Evolutionary conservation across 768 basidiomycete species (phyloP), one percentile per base, ranked within the genome.

Genomic region (Xerocomellus chrysenteron): DNA sequence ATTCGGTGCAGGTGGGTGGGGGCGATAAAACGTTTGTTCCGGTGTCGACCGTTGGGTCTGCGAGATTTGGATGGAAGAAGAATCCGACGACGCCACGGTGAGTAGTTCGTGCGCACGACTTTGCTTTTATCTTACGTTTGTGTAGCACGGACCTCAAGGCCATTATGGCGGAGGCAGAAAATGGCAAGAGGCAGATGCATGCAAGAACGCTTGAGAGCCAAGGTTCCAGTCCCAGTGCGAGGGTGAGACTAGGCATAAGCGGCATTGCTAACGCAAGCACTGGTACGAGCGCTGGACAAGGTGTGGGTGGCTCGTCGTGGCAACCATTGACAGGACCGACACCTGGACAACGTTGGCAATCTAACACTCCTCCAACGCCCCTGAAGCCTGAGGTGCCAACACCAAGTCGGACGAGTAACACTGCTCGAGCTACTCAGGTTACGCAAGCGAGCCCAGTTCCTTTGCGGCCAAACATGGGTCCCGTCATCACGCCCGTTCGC

Each of bases 101-200:
- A 39, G 82, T 72, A 14, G 30, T 42, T 36, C 35, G 1, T 60
- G 59, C 49, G 53, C 46, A 50, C 52, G 52, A 17, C 28, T 62
- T 35, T 58, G 50, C 65, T 58, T 26, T 39, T 55, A 47, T 54
- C 51, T 58, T 36, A 62, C 54, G 39, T n/a, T 41, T 24, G 12
- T 58, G 10, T 57, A 94, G 90, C 24, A 82, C 86, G 13, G 91
- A 96, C 66, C 87, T 98, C 82, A 89, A 88, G 64, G 73, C 82
- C 16, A 83, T 98, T 55, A 92, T 98, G 82, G 90, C 88, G 0
- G 94, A 94, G 70, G 81, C 87, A 1, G 84, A 79, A 47, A 73
- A 65, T 16, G 68, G 57, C 32, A 70, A 62, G 52, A 64, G 49
- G 16, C 54, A 56, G 19, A 54, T 48, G 33, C 37, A 58, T 33